These are phyloP conservation scores for Raffaelea albimanens DNA, from an alignment of 2,329 filamentous ascomycete genomes.

Conservation along the genomic window DNA sequence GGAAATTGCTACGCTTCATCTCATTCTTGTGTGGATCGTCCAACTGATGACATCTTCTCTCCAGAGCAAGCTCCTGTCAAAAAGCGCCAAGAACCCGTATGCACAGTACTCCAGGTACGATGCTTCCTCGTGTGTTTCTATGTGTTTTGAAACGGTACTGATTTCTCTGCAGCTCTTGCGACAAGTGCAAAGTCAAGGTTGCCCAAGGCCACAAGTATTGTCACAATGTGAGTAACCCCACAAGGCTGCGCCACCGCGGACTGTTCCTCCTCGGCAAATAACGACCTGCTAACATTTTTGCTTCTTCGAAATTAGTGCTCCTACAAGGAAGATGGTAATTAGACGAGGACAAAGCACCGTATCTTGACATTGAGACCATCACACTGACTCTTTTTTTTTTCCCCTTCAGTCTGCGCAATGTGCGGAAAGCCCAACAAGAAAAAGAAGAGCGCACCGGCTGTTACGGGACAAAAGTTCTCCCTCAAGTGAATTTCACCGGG, in stretches of 20 bases:
- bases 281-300: neutral
- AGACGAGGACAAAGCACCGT: no score
- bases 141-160: neutral
- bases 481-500: constrained; percentile 47
- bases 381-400: neutral
- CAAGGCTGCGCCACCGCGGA: neutral
- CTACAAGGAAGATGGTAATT: constrained; percentile 48
- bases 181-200: constrained; percentile 54
- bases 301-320: constrained; percentile 33
- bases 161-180: constrained; percentile 35
- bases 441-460: constrained; percentile 39
- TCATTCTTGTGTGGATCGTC: neutral
- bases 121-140: neutral
- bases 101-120: constrained; percentile 45
- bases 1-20: no score
- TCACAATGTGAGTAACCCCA: constrained; percentile 22
- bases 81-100: constrained; percentile 57
- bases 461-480: constrained; percentile 54
- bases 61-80: constrained; percentile 56
- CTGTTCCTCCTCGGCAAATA: no score
- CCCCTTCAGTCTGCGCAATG: constrained; percentile 48
- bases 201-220: constrained; percentile 51
- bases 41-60: no score
- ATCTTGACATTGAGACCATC: no score
- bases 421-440: constrained; percentile 52